phyloP scores from a whole-genome alignment of 352 stramenopile genomes.

The Phytophthora tentaculata region DNA sequence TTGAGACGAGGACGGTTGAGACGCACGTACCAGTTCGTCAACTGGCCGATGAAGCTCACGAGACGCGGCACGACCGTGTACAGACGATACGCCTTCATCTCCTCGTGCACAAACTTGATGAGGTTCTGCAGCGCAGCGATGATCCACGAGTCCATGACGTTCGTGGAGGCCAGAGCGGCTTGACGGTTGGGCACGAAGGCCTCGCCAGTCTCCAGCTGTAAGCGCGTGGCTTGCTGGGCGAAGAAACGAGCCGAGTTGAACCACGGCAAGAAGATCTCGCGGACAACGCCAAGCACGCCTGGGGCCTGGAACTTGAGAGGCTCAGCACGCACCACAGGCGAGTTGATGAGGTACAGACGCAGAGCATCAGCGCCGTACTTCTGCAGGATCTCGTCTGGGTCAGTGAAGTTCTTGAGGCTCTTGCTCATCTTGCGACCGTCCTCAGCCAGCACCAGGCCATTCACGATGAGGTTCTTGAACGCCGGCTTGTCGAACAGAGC shows the following conservation, averaged over 20 bases:
- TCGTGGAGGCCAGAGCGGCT: conserved; percentile 90
- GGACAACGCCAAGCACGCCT: conserved; percentile 97
- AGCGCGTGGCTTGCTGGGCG: conserved; percentile 95
- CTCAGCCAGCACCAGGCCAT: conserved; percentile 98
- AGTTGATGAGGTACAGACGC: conserved; percentile 99
- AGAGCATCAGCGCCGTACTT: conserved; percentile 99
- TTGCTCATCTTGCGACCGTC: conserved; percentile 99
- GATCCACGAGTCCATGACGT: conserved; percentile 99
- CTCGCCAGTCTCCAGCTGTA: conserved; percentile 80
- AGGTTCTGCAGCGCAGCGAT: conserved; percentile 96
- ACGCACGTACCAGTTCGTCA: conserved; percentile 99
- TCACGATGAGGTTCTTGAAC: conserved; percentile 99
- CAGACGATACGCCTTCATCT: conserved; percentile 99
- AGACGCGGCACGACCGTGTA: conserved; percentile 99
- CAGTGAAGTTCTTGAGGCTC: conserved; percentile 99
- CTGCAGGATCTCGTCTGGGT: conserved; percentile 93
- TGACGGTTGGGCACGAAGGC: conserved; percentile 93
- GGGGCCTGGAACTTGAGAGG: conserved; percentile 96
- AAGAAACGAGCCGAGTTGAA: conserved; percentile 99
- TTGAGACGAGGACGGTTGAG: conserved; percentile 99
- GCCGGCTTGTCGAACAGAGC: conserved; percentile 99
- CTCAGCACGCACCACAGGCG: conserved; percentile 98
- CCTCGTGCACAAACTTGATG: conserved; percentile 97
- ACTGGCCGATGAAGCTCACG: conserved; percentile 97
- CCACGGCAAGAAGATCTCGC: conserved; percentile 99